Evolutionary conservation across 169 alveolate genomes (phyloP).

Genomic region (Amoebophrya sp.): DNA sequence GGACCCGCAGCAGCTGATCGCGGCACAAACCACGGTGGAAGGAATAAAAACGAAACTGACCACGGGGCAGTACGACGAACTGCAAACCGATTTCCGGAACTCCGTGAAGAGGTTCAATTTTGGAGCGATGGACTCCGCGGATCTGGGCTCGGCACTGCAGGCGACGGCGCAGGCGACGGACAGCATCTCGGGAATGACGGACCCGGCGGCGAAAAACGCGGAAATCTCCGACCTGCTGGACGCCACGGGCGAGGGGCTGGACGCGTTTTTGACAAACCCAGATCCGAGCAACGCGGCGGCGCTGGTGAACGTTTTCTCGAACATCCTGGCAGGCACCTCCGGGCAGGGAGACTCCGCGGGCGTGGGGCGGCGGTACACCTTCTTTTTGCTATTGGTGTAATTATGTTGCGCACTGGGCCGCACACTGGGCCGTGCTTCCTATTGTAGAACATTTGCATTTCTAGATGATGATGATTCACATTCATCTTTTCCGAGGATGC

Average conservation of each 20-base stretch:
- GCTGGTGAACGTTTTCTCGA: neutral
- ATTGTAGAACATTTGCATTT: too few species aligned
- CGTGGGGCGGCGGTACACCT: neutral
- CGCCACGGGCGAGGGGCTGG: neutral
- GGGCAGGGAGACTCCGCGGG: neutral
- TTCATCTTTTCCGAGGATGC: too few species aligned
- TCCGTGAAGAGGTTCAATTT: neutral
- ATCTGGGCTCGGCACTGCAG: neutral
- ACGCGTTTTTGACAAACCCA: neutral
- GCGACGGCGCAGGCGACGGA: neutral
- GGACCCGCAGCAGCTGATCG: constrained; percentile 1
- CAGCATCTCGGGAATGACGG: neutral
- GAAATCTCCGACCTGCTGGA: neutral
- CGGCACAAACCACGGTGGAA: neutral
- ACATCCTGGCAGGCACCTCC: neutral
- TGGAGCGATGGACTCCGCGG: neutral
- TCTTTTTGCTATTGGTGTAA: too few species aligned
- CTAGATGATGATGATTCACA: too few species aligned
- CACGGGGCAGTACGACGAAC: neutral
- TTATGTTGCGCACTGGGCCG: too few species aligned
- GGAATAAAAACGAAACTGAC: neutral
- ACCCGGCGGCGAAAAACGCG: neutral
- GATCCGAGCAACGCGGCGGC: neutral
- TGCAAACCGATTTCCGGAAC: neutral
- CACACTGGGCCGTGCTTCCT: too few species aligned